These are phyloP conservation scores for Picochlorum sp. DNA, from an alignment of 139 green algal species.

Conservation along the genomic window DNA sequence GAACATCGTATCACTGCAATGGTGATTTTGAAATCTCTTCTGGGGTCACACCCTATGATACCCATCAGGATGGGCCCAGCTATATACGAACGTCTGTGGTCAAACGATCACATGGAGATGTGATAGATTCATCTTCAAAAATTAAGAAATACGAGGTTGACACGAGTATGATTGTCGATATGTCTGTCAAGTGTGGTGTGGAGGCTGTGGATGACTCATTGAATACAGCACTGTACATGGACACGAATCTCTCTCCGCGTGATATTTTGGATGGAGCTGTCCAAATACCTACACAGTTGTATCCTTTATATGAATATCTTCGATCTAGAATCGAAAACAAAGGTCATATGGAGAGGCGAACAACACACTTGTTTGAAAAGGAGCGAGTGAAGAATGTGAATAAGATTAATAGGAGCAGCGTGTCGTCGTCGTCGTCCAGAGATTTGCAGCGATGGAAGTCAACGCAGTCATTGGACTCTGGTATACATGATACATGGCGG, in stretches of 20 bases:
- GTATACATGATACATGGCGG: no score
- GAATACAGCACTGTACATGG: slow-evolving; percentile 24
- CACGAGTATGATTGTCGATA: not conserved
- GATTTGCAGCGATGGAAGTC: no score
- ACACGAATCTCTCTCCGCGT: slow-evolving; percentile 2
- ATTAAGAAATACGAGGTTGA: no score
- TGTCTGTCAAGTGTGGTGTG: slow-evolving; percentile 6
- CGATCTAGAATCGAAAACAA: no score
- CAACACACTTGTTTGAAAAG: no score
- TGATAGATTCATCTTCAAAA: not conserved
- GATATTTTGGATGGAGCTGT: slow-evolving; percentile 33
- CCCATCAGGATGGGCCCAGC: not conserved
- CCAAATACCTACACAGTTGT: slow-evolving; percentile 18
- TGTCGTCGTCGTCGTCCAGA: no score
- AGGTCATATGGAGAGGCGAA: no score
- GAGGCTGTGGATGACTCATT: slow-evolving; percentile 13
- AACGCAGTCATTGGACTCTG: no score
- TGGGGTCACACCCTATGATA: slow-evolving; percentile 4
- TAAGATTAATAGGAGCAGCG: no score
- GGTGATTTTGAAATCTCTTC: slow-evolving; percentile 1
- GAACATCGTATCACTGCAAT: not conserved
- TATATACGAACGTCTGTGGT: not conserved
- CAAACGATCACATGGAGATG: not conserved
- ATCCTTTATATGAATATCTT: slow-evolving; percentile 19
- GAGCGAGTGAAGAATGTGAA: no score